Evolutionary conservation across 306 rosid species (phyloP), one percentile per base, ranked within the genome.

Genomic region (Cucurbita pepo): DNA sequence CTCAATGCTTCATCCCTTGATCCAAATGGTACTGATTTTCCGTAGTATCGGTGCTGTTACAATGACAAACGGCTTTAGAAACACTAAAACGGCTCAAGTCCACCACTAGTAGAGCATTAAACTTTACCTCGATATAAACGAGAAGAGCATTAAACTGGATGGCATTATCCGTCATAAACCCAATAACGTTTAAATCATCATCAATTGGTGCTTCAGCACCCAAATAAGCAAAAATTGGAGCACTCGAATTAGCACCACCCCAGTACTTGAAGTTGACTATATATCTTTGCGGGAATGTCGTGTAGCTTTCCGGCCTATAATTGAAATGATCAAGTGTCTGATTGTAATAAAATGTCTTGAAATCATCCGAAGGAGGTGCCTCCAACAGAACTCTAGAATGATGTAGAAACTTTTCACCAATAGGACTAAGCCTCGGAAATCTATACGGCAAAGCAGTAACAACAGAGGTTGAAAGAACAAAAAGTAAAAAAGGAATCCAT

Each of bases 291-390:
- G 51, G 79, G 71, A 91, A 91, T 14, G 79, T 85, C 10, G 47
- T 52, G 82, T 81, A 91, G 79, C 93, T 87, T 43, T 91, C 85
- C 5, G 82, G 77, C 60, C 79, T 80, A 52, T 86, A 87, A 63
- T 89, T 91, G 86, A 91, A 91, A 77, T 91, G 97, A 79, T 88
- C 97, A 0, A 91, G 79, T 6, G 81, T 82, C 60, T 89, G 96
- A 16, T 69, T 78, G 77, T 79, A 89, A 54, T 76, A 87, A 74
- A 76, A 87, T 44, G 90, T 89, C 64, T 82, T 12, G 16, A 84
- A 37, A 21, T 86, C 80, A 5, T 55, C 63, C 3, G 75, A 12
- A 51, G 70, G 44, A 11, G 19, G 34, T 15, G 74, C 18, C 10
- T 58, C 34, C 18, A 38, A 3, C 18, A 38, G 5, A 47, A 41